These are phyloP conservation scores for Xanthoconium stramineum DNA, from an alignment of 768 basidiomycete species.

Conservation along the genomic window DNA sequence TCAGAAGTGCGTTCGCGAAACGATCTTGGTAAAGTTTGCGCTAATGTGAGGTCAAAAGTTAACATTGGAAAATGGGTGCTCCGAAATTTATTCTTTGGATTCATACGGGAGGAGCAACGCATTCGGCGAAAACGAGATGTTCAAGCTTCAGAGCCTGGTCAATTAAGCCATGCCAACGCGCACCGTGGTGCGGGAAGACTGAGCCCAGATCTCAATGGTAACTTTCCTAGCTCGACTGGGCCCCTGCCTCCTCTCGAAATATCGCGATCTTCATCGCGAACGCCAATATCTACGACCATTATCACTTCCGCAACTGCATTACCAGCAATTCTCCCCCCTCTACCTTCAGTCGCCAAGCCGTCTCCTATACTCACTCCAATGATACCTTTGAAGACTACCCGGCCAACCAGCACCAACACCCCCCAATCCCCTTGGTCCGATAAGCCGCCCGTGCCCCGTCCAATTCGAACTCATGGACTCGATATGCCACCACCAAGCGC, in stretches of 20 bases:
- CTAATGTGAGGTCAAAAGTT: constrained; percentile 44
- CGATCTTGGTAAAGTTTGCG: neutral
- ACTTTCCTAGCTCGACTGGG: constrained; percentile 15
- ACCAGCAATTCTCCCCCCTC: constrained; percentile 55
- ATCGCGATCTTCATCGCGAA: constrained; percentile 23
- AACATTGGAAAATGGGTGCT: constrained; percentile 92
- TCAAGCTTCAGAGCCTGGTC: constrained; percentile 17
- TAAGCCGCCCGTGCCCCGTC: constrained; percentile 31
- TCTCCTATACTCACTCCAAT: constrained; percentile 60
- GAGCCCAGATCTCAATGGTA: constrained; percentile 27
- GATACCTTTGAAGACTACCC: constrained; percentile 45
- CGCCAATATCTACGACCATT: constrained; percentile 41
- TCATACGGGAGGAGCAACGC: constrained; percentile 69
- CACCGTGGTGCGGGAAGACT: constrained; percentile 24
- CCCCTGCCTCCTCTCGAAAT: constrained; percentile 30
- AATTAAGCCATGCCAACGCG: constrained; percentile 10
- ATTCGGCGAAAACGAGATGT: constrained; percentile 34
- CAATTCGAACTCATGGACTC: constrained; percentile 43
- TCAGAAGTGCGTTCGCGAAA: constrained; percentile 57
- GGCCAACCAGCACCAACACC: constrained; percentile 32
- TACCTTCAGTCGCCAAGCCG: constrained; percentile 40
- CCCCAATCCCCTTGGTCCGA: constrained; percentile 43
- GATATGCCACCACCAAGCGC: constrained; percentile 34
- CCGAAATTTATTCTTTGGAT: constrained; percentile 78
- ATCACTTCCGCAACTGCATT: constrained; percentile 63